These are phyloP conservation scores for Pseudonitzschia multistriata DNA, from an alignment of 108 stramenopile species.

Conservation along the genomic window DNA sequence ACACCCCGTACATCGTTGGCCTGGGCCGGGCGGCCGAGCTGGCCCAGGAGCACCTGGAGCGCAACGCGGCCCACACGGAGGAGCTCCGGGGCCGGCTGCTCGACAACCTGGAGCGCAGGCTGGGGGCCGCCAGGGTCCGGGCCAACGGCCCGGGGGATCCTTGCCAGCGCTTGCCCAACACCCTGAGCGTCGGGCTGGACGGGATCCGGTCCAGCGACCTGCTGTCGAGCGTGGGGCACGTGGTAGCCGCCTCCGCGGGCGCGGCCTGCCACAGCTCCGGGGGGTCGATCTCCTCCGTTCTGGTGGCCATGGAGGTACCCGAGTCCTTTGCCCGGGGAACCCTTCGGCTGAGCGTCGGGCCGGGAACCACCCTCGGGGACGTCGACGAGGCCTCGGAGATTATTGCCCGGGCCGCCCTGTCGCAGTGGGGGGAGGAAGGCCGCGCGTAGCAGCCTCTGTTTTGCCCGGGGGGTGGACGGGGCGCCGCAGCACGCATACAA, in stretches of 20 bases:
- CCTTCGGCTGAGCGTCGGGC: slow-evolving; percentile 89
- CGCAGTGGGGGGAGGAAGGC: slow-evolving; percentile 28
- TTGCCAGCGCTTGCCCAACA: slow-evolving; percentile 82
- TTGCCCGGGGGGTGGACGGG: too few relatives aligned
- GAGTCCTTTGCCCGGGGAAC: slow-evolving; percentile 83
- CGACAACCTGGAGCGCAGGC: slow-evolving; percentile 30
- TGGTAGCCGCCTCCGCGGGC: slow-evolving; percentile 88
- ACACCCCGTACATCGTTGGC: slow-evolving; percentile 91
- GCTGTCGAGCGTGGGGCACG: slow-evolving; percentile 52
- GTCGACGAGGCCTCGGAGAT: slow-evolving; percentile 81
- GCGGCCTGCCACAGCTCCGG: slow-evolving; percentile 90
- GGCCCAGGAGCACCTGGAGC: slow-evolving; percentile 34
- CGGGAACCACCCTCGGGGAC: slow-evolving; percentile 72
- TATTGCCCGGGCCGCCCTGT: slow-evolving; percentile 55
- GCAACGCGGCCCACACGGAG: slow-evolving; percentile 63
- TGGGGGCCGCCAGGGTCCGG: slow-evolving; percentile 47
- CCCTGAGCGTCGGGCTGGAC: slow-evolving; percentile 83
- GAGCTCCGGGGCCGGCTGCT: slow-evolving; percentile 63
- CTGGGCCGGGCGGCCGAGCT: slow-evolving; percentile 77
- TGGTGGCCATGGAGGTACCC: slow-evolving; percentile 87
- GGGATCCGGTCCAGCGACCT: slow-evolving; percentile 57
- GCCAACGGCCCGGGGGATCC: slow-evolving; percentile 81
- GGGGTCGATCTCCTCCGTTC: slow-evolving; percentile 63
- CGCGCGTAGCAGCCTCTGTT: too few relatives aligned
- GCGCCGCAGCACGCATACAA: too few relatives aligned